A percentile compares a stretch with the other conserved stretches of the same genome.
These are phyloP conservation scores for Meyerozyma carpophila DNA, from an alignment of 1,139 yeast genomes.

Conservation along the genomic window DNA sequence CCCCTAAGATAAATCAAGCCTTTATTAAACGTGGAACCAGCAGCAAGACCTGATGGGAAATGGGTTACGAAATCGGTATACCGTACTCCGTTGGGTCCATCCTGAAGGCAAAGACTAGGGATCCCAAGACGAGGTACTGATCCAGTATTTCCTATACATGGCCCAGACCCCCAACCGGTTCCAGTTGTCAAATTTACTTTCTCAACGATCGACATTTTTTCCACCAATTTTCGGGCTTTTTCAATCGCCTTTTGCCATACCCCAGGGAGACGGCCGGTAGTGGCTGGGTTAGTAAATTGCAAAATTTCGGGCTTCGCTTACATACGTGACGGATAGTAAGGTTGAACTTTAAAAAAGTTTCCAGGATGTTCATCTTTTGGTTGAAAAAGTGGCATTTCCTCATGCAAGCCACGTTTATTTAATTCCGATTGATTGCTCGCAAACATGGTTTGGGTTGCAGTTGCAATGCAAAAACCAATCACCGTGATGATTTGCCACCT, in stretches of 20 bases:
- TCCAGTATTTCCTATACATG: conserved; percentile 63
- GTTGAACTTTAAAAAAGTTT: conserved; percentile 22
- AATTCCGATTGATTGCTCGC: conserved; percentile 8
- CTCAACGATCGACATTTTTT: conserved; percentile 52
- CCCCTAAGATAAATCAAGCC: conserved; percentile 50
- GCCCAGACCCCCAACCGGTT: conserved; percentile 61
- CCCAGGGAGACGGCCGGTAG: conserved; percentile 38
- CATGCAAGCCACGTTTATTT: conserved; percentile 30
- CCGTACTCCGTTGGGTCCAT: conserved; percentile 62
- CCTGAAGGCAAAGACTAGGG: conserved; percentile 57
- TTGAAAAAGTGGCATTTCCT: conserved; percentile 26
- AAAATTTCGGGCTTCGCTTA: conserved; percentile 5
- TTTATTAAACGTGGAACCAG: conserved; percentile 55
- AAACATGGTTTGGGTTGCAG: conserved; percentile 3
- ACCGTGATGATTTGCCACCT: background rate
- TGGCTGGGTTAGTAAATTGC: conserved; percentile 17
- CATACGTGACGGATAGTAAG: conserved; percentile 36
- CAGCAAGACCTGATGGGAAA: conserved; percentile 56
- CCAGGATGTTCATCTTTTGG: conserved; percentile 23
- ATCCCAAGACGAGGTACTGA: conserved; percentile 52
- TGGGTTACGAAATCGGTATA: conserved; percentile 53
- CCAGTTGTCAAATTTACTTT: conserved; percentile 63
- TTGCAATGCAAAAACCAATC: background rate
- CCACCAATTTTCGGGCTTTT: conserved; percentile 47
- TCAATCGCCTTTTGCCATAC: conserved; percentile 56